Base-by-base conservation (phyloP, 2,329 filamentous ascomycete genomes). In the Diaporthe humulicola region DNA sequence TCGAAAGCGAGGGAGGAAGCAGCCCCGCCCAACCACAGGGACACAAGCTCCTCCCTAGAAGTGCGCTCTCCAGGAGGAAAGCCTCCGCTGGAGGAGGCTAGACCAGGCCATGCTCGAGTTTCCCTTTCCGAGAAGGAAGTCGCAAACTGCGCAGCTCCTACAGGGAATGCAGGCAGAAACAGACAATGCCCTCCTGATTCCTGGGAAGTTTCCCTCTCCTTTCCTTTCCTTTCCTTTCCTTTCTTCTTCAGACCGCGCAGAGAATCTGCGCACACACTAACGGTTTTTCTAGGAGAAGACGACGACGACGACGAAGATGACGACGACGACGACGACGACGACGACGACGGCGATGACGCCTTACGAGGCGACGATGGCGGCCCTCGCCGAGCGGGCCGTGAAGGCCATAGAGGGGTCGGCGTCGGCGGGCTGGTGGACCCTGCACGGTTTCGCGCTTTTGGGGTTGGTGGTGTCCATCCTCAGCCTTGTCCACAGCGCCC, bases 241-340 rank as follows among this genome's bases (percentile, higher is more conserved):
- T 28, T 52, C 50, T 52, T 52, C 50, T 52, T 52, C n/a, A 52
- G 9, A n/a, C n/a, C n/a, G 50, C 50, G 50, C 50, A 52, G n/a
- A 52, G 50, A 45, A n/a, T 28, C 50, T 52, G 50, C 50, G 50
- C 50, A 52, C 50, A 52, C 50, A 52, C 50, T 52, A 52, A 52
- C 50, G n/a, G 5, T 19, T 8, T 25, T 52, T 28, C n/a, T 52
- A 52, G 50, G 50, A 52, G 50, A 25, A 10, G 50, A 52, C 50
- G 50, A 52, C 0, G 50, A 52, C n/a, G 50, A 52, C 22, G 50
- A 52, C 1, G 50, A 52, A 7, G 50, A 52, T 1, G 50, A 52
- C 22, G 50, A 52, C n/a, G 50, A 52, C 50, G 50, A 25, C 19
- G 50, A 52, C n/a, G 50, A 28, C n/a, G 45, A n/a, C 3, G 45